phyloP scores from a whole-genome alignment of 129 eudicot genomes.

The Pulicaria dysenterica region DNA sequence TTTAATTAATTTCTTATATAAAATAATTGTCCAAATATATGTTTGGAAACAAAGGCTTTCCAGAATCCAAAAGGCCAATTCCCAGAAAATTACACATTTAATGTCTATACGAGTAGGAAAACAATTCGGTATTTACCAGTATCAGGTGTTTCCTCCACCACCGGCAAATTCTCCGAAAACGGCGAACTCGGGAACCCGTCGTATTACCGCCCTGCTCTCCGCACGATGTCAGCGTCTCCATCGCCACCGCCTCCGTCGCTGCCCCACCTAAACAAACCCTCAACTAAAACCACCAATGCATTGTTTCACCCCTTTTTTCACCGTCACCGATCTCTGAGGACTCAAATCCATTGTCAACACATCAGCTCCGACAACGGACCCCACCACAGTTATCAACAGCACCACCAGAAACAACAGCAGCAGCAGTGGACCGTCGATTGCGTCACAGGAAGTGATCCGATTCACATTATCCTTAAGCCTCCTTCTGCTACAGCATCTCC shows the following conservation, averaged over 20 bases:
- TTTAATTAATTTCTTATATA: not conserved
- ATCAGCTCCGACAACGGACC: conserved; percentile 45
- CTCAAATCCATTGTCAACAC: conserved; percentile 49
- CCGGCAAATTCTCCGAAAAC: conserved; percentile 27
- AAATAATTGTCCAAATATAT: too few species aligned
- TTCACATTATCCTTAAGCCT: conserved; percentile 83
- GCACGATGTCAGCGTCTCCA: conserved; percentile 66
- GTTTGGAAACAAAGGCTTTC: not conserved
- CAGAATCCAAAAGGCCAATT: not conserved
- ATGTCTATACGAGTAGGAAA: not conserved
- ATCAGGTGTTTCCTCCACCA: conserved; percentile 8
- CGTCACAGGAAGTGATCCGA: conserved; percentile 69
- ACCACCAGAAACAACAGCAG: conserved; percentile 19
- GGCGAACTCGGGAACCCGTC: conserved; percentile 25
- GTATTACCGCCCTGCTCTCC: conserved; percentile 23
- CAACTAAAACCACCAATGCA: conserved; percentile 26
- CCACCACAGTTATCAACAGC: not conserved
- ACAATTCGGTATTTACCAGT: not conserved
- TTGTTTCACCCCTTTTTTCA: conserved; percentile 19
- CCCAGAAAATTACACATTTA: not conserved
- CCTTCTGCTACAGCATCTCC: conserved; percentile 43
- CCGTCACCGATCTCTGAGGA: conserved; percentile 27
- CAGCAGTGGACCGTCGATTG: conserved; percentile 85
- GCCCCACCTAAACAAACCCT: conserved; percentile 32
- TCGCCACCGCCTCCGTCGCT: conserved; percentile 48